phyloP scores from a whole-genome alignment of 257 asterid species.

The Jacaranda copaia region DNA sequence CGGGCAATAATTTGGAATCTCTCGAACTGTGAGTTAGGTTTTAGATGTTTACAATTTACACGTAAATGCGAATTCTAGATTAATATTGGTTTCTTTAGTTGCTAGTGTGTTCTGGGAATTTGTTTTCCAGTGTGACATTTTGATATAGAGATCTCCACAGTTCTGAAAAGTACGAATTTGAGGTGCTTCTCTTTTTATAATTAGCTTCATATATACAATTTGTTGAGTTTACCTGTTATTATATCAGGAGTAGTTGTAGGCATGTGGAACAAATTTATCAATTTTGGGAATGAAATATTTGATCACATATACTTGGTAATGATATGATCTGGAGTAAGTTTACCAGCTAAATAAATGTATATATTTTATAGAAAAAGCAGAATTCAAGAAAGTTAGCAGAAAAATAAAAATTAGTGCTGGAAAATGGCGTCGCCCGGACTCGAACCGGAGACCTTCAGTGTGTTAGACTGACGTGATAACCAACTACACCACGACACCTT shows the following conservation, averaged over 20 bases:
- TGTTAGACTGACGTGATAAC: slow-evolving; percentile 99
- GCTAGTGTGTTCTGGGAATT: slow-evolving; percentile 3
- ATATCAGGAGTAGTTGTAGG: too few relatives aligned
- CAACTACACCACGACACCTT: slow-evolving; percentile 99
- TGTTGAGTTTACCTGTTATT: too few relatives aligned
- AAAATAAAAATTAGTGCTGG: neutral
- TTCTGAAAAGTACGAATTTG: neutral
- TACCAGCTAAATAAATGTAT: too few relatives aligned
- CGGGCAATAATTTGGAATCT: neutral
- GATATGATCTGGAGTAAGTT: too few relatives aligned
- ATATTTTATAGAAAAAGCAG: too few relatives aligned
- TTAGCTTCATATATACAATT: too few relatives aligned
- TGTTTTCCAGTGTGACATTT: slow-evolving; percentile 10
- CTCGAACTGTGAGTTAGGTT: slow-evolving; percentile 16
- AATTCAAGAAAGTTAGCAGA: too few relatives aligned
- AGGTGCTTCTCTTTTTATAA: neutral
- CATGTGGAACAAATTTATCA: neutral
- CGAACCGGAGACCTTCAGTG: slow-evolving; percentile 99
- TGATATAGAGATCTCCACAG: neutral
- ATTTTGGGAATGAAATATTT: neutral
- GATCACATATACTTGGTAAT: too few relatives aligned
- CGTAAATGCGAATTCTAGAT: slow-evolving; percentile 36
- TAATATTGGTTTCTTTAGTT: neutral
- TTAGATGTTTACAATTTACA: neutral
- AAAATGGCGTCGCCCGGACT: slow-evolving; percentile 73